Conservation (phyloP, 2,329 filamentous ascomycete genomes). For the Fonsecaea erecta region DNA sequence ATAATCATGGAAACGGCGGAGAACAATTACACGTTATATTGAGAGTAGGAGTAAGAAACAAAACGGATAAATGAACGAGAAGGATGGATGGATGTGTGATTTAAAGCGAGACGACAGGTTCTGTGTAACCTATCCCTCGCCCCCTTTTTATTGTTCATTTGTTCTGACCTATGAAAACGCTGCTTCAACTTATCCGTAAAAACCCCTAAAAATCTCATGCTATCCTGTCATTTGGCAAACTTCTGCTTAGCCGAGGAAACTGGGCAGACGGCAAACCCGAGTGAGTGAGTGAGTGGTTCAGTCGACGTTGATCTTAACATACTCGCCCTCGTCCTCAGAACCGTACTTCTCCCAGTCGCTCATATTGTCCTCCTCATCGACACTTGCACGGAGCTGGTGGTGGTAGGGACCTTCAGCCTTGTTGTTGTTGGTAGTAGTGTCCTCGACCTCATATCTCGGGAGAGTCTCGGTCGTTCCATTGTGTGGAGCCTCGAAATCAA, state of each 20-base stretch:
- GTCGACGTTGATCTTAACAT: constrained; percentile 64
- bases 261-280: too few relatives aligned
- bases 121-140: not conserved
- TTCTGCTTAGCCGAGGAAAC: too few relatives aligned
- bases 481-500: constrained; percentile 37
- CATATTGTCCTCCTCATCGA: constrained; percentile 26
- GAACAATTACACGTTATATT: too few relatives aligned
- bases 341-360: constrained; percentile 36
- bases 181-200: too few relatives aligned
- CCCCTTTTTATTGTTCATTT: too few relatives aligned
- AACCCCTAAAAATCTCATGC: too few relatives aligned
- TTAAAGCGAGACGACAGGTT: too few relatives aligned
- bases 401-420: constrained; percentile 23
- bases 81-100: too few relatives aligned
- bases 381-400: constrained; percentile 33
- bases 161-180: too few relatives aligned
- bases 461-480: constrained; percentile 33
- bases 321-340: constrained; percentile 47
- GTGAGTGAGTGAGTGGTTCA: constrained; percentile 38
- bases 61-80: not conserved
- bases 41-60: too few relatives aligned
- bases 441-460: constrained; percentile 32
- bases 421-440: not conserved
- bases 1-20: too few relatives aligned
- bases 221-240: too few relatives aligned